Percentiles rank a stretch among this genome's conserved stretches.
Conservation (phyloP, 768 basidiomycete species). For the Scleroderma bovista region DNA sequence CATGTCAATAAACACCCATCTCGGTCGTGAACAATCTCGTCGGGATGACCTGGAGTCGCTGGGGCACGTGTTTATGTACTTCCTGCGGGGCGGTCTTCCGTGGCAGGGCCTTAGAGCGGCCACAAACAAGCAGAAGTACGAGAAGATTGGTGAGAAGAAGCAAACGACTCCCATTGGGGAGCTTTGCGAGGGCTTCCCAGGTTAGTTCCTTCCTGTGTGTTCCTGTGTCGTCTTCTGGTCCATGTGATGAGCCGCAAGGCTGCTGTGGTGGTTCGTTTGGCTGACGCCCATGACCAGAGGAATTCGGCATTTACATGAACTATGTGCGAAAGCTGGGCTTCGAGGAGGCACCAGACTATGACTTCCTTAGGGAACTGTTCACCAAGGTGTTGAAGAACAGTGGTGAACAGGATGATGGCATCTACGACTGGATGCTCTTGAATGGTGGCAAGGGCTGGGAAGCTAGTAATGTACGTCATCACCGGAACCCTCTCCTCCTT, state of each 20-base stretch:
- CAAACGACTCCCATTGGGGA: constrained; percentile 90
- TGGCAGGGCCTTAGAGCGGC: constrained; percentile 98
- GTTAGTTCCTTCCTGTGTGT: constrained; percentile 29
- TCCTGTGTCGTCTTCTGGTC: constrained; percentile 1
- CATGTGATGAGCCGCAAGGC: not conserved
- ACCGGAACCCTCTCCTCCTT: not conserved
- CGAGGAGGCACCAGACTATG: constrained; percentile 96
- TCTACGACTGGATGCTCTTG: constrained; percentile 96
- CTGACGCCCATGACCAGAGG: constrained; percentile 54
- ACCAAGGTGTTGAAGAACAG: constrained; percentile 83
- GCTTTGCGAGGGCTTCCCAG: constrained; percentile 95
- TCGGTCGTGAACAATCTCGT: constrained; percentile 91
- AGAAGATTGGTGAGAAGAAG: constrained; percentile 99
- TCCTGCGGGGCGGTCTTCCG: constrained; percentile 90
- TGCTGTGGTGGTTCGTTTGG: not conserved
- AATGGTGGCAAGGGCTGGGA: constrained; percentile 97
- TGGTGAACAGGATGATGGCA: constrained; percentile 85
- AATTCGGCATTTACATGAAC: constrained; percentile 98
- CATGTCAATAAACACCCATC: constrained; percentile 99
- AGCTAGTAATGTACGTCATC: constrained; percentile 63
- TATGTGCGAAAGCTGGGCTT: constrained; percentile 98
- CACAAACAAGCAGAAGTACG: constrained; percentile 99
- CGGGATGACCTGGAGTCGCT: constrained; percentile 95
- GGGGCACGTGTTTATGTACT: constrained; percentile 99
- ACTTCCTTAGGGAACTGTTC: constrained; percentile 94